Evolutionary conservation across 768 basidiomycete genomes (phyloP), one percentile per base, ranked within the genome.

Genomic region (Daedalea quercina): DNA sequence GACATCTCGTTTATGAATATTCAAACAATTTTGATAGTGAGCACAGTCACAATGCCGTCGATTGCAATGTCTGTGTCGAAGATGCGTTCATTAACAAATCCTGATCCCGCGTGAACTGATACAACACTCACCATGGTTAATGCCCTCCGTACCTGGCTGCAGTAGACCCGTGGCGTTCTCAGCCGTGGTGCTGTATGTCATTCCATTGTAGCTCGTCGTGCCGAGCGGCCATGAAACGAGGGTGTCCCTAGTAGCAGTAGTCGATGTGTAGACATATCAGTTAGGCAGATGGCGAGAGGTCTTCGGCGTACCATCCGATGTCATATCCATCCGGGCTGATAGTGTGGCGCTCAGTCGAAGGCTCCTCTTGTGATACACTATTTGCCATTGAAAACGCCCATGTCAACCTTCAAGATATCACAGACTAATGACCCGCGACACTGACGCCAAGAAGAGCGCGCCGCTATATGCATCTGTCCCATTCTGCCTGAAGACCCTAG

Each of bases 151-250:
- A 3, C 85, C 84, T 6, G 77, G 55, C 2, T 76, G 58, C 53
- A 86, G 71, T 20, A 87, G 69, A 3, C 80, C 80, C 2, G 75
- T 76, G 22, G 85, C 41, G 45, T 76, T 76, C 57, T 70, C 51
- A 7, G 69, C 73, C 1, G 65, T 67, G 0, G 81, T 79, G n/a
- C 51, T 59, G 56, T 84, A 87, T 0, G 57, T 70, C 20, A 79
- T 64, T 11, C 76, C 77, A 11, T 44, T 66, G 49, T 73, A 77
- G 46, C 52, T 66, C 1, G 67, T 74, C 24, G 57, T 61, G 1
- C 76, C 75, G 3, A 70, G 53, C 20, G 76, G 72, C 15, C 59
- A 54, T 1, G 62, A 48, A 8, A 75, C 77, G 19, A 79, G 64
- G 12, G 28, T 44, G 50, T 79, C 61, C 24, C 75, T 76, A 31